Percentiles rank a stretch among this genome's conserved stretches.
phyloP scores from a whole-genome alignment of 768 basidiomycete species.

The Boletus fagicola region DNA sequence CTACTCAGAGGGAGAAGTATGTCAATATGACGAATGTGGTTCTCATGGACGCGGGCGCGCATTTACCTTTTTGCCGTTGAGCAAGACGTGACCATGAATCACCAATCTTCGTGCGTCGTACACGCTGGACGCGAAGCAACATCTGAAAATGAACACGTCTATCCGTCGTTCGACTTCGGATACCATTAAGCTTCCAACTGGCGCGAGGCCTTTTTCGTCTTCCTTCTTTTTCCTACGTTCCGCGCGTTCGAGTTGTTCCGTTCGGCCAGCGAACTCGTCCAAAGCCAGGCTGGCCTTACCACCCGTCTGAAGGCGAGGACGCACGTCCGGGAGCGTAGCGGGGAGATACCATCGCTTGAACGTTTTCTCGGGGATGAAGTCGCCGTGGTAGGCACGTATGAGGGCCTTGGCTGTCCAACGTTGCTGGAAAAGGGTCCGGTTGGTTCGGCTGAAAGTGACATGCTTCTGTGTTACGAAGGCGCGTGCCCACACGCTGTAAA shows the following conservation, averaged over 20 bases:
- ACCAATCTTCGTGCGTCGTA: conserved; percentile 90
- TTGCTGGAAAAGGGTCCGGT: conserved; percentile 79
- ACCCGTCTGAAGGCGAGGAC: conserved; percentile 46
- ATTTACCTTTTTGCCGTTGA: conserved; percentile 86
- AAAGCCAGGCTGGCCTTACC: conserved; percentile 42
- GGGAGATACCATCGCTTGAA: conserved; percentile 98
- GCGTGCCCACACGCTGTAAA: conserved; percentile 87
- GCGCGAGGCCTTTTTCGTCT: conserved; percentile 66
- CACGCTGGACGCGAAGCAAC: conserved; percentile 84
- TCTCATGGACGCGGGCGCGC: conserved; percentile 21
- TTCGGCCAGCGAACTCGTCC: conserved; percentile 59
- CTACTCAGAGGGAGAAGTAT: conserved; percentile 38
- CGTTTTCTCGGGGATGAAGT: conserved; percentile 86
- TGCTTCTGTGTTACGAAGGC: conserved; percentile 47
- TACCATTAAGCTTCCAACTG: conserved; percentile 95
- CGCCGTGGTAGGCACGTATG: conserved; percentile 92
- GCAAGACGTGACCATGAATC: conserved; percentile 78
- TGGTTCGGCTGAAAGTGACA: conserved; percentile 55
- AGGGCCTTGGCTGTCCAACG: conserved; percentile 87
- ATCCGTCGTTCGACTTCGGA: conserved; percentile 90
- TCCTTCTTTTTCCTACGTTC: conserved; percentile 53
- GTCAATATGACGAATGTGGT: background rate
- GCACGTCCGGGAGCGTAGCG: conserved; percentile 78
- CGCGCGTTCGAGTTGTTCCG: conserved; percentile 38
- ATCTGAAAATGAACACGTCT: conserved; percentile 88